Evolutionary conservation across 78 protist genomes (phyloP).

Genomic region (Dictyostelium capitatum): DNA sequence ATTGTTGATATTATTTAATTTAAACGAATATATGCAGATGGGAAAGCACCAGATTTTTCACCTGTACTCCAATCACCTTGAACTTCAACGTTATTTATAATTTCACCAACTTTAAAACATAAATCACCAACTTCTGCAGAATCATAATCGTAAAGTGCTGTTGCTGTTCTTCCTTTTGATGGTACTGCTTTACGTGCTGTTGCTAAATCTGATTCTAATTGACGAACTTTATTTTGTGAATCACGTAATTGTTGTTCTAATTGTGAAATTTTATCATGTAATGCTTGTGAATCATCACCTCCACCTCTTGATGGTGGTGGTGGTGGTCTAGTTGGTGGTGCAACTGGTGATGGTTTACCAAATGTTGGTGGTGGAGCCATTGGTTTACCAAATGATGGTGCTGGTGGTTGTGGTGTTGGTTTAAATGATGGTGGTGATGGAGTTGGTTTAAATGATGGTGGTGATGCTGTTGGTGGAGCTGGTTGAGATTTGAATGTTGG

Average conservation of each 20-base stretch:
- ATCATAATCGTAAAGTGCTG: conserved; percentile 41
- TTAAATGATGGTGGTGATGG: conserved; percentile 8
- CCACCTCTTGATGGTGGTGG: conserved; percentile 68
- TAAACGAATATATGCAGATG: neutral
- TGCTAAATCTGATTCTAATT: conserved; percentile 29
- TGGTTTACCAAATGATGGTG: conserved; percentile 28
- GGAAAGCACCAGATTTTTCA: conserved; percentile 33
- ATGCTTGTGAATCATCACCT: conserved; percentile 26
- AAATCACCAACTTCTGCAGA: conserved; percentile 24
- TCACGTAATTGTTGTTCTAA: conserved; percentile 50
- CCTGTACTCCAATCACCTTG: conserved; percentile 59
- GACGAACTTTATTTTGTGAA: conserved; percentile 6
- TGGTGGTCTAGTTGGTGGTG: conserved; percentile 66
- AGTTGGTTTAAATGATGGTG: conserved; percentile 32
- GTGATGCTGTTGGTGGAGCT: neutral
- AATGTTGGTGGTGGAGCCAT: conserved; percentile 19
- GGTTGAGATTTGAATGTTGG: neutral
- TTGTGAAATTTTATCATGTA: neutral
- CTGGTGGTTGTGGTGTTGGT: conserved; percentile 12
- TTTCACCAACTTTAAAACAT: conserved; percentile 36
- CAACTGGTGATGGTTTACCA: neutral
- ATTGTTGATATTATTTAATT: too few relatives aligned
- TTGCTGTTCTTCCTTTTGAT: conserved; percentile 28
- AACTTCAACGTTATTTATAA: neutral
- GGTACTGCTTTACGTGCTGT: neutral